Evolutionary conservation across 2,329 filamentous ascomycete genomes (phyloP).

Genomic region (Fusarium foetens): DNA sequence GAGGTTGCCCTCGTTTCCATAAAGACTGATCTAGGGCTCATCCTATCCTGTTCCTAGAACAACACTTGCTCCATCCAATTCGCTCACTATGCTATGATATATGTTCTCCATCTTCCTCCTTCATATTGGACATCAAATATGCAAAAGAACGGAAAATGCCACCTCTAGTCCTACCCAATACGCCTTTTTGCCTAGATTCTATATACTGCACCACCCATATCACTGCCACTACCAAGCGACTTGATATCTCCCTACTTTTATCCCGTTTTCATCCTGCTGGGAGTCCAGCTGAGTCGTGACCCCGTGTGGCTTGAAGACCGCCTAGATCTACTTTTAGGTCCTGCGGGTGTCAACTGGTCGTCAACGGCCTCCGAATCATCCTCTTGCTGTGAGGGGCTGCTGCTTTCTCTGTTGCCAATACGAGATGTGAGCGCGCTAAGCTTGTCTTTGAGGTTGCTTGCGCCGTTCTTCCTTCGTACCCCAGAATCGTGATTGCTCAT

Average conservation of each 20-base stretch:
- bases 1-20: constrained; percentile 15
- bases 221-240: constrained; percentile 5
- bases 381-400: constrained; percentile 34
- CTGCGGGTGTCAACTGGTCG: constrained; percentile 25
- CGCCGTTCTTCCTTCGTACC: constrained; percentile 45
- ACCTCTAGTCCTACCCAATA: constrained; percentile 21
- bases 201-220: constrained; percentile 15
- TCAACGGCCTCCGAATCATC: constrained; percentile 36
- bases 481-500: constrained; percentile 44
- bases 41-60: background rate
- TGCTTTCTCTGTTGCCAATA: constrained; percentile 40
- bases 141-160: constrained; percentile 30
- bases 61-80: constrained; percentile 9
- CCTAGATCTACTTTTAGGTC: constrained; percentile 27
- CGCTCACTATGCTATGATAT: constrained; percentile 23
- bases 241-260: constrained; percentile 6
- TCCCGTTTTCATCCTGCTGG: constrained; percentile 29
- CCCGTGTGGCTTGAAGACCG: constrained; percentile 36
- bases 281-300: constrained; percentile 28
- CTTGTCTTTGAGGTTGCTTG: constrained; percentile 50
- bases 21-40: constrained; percentile 21
- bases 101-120: constrained; percentile 6
- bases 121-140: constrained; percentile 5
- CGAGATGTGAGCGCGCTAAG: constrained; percentile 50
- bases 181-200: constrained; percentile 32